These are phyloP conservation scores for Meripilus lineatus DNA, from an alignment of 1,284 basidiomycete species.

Conservation along the genomic window DNA sequence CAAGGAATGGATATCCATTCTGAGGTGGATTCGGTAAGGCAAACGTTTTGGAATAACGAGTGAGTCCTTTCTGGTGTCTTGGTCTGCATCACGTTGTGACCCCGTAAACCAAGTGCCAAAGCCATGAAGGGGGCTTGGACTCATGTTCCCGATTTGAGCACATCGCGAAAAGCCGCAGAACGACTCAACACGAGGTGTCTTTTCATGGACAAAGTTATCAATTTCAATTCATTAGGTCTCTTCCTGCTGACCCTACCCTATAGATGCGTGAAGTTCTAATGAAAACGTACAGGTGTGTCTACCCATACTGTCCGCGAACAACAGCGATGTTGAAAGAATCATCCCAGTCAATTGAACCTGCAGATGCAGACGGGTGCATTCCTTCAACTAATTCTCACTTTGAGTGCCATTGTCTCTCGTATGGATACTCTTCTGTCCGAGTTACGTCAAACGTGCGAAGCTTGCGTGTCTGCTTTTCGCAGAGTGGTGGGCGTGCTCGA, in stretches of 20 bases:
- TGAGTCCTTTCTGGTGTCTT: background rate
- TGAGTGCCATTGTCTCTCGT: constrained; percentile 58
- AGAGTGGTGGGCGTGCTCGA: constrained; percentile 23
- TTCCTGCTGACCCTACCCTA: constrained; percentile 3
- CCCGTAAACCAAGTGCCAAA: constrained; percentile 42
- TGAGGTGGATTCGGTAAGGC: constrained; percentile 43
- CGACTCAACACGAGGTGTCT: constrained; percentile 29
- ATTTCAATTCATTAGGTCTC: background rate
- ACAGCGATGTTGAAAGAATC: background rate
- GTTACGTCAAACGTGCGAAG: constrained; percentile 33
- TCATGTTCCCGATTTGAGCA: constrained; percentile 39
- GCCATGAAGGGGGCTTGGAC: constrained; percentile 57
- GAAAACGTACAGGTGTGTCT: constrained; percentile 45
- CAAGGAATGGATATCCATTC: constrained; percentile 36
- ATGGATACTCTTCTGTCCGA: constrained; percentile 44
- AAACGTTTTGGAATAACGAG: constrained; percentile 47
- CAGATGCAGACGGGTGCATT: constrained; percentile 71
- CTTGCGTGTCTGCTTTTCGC: constrained; percentile 23
- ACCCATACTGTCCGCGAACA: background rate
- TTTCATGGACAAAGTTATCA: constrained; percentile 44
- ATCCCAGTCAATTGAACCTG: constrained; percentile 50
- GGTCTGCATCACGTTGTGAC: constrained; percentile 4
- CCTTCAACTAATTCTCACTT: constrained; percentile 54
- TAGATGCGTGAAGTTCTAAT: constrained; percentile 48
- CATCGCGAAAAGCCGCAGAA: constrained; percentile 30